Base-by-base conservation (phyloP, 371 early-diverging fungal genomes). In the Mortierella polycephala region DNA sequence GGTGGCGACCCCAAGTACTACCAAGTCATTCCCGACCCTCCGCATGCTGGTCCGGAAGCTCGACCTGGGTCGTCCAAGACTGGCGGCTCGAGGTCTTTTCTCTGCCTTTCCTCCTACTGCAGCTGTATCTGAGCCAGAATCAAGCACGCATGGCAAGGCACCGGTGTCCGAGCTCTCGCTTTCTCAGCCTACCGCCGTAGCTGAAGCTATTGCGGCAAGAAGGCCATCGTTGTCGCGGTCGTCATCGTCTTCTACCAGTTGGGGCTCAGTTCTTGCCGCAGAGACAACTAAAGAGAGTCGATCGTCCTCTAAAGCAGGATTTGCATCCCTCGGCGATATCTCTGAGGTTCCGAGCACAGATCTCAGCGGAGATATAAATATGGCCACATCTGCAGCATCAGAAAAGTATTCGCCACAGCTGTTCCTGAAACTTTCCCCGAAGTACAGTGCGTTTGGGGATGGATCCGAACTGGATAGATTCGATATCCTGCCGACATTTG, bases 381-480 rank as follows among this genome's bases (percentile, higher is more conserved):
- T 47, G 42, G 41, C n/a, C 5, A 55, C 72, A 0, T 44, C 56
- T 21, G 61, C 46, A 9, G 46, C 57, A 12, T 10, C 63, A 12
- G 76, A 71, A 20, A 66, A 37, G 51, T 58, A 69, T 18, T 64
- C 72, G 0, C 54, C 62, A 12, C 68, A 69, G 5, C 21, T 72
- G 42, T 69, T 77, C 52, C 20, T 77, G 55, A 71, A 69, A 30
- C 64, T 66, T 2, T 71, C 72, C 8, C 62, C 72, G 12, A 72
- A 65, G 23, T 60, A 64, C 30, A 69, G 68, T 37, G 65, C 50
- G 23, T 72, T 77, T 61, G 69, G 79, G 3, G 79, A 77, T 54
- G 79, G 79, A 0, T 72, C 72, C 5, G 79, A 77, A 57, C 57
- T 77, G 12, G 79, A 77, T 7, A 69, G 65, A 9, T 62, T 77